Evolutionary conservation across 2,329 filamentous ascomycete species (phyloP).

Genomic region (Pezicula rhizophila): DNA sequence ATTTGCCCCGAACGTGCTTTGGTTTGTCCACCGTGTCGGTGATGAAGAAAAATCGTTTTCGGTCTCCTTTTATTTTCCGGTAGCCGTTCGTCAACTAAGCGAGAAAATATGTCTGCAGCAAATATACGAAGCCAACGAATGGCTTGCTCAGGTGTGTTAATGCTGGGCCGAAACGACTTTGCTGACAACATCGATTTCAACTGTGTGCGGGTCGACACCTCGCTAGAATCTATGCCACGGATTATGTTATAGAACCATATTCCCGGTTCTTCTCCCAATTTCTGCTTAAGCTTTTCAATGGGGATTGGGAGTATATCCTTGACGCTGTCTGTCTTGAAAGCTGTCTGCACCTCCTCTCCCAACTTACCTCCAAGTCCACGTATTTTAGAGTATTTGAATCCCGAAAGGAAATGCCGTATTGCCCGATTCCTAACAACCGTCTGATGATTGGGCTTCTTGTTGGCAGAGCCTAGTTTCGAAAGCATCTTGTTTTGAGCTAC

Average conservation of each 20-base stretch:
- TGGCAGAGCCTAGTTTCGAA: constrained; percentile 83
- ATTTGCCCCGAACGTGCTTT: constrained; percentile 73
- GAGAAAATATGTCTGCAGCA: constrained; percentile 80
- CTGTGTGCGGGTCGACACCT: constrained; percentile 84
- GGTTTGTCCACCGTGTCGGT: constrained; percentile 67
- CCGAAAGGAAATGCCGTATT: constrained; percentile 68
- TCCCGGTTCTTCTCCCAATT: constrained; percentile 77
- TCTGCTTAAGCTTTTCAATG: constrained; percentile 69
- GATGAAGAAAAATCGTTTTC: constrained; percentile 78
- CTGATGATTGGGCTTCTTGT: constrained; percentile 91
- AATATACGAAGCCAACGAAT: constrained; percentile 87
- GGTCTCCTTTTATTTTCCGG: constrained; percentile 82
- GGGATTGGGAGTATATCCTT: constrained; percentile 68
- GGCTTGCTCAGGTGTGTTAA: constrained; percentile 73
- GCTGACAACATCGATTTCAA: constrained; percentile 98
- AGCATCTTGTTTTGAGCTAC: constrained; percentile 91
- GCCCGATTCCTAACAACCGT: constrained; percentile 89
- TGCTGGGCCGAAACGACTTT: constrained; percentile 85
- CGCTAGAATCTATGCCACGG: constrained; percentile 77
- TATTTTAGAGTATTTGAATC: constrained; percentile 92
- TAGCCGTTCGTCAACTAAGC: constrained; percentile 85
- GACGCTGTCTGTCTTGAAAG: constrained; percentile 75
- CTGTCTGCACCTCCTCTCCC: constrained; percentile 76
- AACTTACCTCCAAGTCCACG: constrained; percentile 92
- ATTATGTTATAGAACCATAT: constrained; percentile 80